phyloP scores from a whole-genome alignment of 495 filamentous ascomycete species.

The Aspergillus bridgeri region DNA sequence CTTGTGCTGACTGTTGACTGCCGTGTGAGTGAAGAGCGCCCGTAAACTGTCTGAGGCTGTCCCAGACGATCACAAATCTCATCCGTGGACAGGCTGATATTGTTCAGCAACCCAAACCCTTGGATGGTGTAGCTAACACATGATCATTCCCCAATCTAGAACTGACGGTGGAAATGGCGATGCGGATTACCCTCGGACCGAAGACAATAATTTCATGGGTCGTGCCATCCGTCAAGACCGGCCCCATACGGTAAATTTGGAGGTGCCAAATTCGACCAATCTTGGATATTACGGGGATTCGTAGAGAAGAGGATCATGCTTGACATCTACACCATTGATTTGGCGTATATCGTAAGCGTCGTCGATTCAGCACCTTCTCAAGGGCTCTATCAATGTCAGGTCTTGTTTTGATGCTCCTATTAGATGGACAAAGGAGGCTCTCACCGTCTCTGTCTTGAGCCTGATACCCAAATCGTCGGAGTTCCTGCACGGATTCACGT shows the following conservation, averaged over 20 bases:
- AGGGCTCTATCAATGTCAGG: background rate
- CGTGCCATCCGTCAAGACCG: background rate
- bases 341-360: too few relatives aligned
- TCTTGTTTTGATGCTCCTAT: background rate
- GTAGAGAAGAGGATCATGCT: background rate
- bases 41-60: background rate
- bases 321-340: background rate
- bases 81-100: slow-evolving; percentile 5
- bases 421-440: background rate
- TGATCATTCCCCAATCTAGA: slow-evolving; percentile 10
- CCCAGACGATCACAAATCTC: background rate
- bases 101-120: background rate
- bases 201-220: background rate
- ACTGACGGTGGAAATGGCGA: slow-evolving; percentile 2
- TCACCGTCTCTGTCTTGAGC: background rate
- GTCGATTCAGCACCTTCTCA: too few relatives aligned
- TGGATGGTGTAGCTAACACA: background rate
- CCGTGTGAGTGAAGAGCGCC: too few relatives aligned
- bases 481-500: background rate
- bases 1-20: too few relatives aligned
- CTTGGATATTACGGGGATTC: background rate
- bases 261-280: background rate
- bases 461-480: background rate
- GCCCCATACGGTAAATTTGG: background rate
- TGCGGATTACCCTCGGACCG: slow-evolving; percentile 6